These are phyloP conservation scores for Populus tremula DNA, from an alignment of 345 rosid genomes.

Conservation along the genomic window DNA sequence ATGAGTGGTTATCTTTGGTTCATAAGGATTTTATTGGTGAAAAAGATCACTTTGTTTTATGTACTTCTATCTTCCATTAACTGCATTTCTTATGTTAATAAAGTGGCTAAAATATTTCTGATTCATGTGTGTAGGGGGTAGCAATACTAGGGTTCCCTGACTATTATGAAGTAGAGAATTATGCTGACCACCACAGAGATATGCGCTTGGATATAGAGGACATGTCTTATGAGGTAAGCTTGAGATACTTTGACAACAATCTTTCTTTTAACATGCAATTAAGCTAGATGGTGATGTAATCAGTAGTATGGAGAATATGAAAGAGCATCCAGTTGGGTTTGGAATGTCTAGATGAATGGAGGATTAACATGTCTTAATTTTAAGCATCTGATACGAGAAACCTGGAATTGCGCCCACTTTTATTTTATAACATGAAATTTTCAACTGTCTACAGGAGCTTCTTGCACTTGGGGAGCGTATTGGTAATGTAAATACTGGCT, in stretches of 20 bases:
- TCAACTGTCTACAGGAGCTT: conserved; percentile 55
- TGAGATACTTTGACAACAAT: background rate
- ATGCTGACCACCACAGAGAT: conserved; percentile 69
- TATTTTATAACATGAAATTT: background rate
- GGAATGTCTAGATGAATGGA: background rate
- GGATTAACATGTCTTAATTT: background rate
- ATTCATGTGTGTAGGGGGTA: conserved; percentile 52
- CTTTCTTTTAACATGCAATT: background rate
- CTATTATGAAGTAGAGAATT: conserved; percentile 45
- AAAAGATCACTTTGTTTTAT: background rate
- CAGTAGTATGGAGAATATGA: background rate
- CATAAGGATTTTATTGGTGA: background rate
- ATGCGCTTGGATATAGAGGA: conserved; percentile 94
- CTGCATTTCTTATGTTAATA: background rate
- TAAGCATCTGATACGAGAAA: background rate
- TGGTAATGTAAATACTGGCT: conserved; percentile 77
- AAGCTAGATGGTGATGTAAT: background rate
- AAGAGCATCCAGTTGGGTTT: background rate
- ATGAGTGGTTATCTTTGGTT: background rate
- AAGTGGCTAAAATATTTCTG: conserved; percentile 9
- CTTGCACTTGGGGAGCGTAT: conserved; percentile 80
- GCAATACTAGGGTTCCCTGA: conserved; percentile 56
- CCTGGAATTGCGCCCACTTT: background rate
- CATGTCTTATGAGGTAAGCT: conserved; percentile 80
- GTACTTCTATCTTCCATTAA: background rate